phyloP scores from a whole-genome alignment of 352 stramenopile genomes.

The Pilasporangium apinafurcum region DNA sequence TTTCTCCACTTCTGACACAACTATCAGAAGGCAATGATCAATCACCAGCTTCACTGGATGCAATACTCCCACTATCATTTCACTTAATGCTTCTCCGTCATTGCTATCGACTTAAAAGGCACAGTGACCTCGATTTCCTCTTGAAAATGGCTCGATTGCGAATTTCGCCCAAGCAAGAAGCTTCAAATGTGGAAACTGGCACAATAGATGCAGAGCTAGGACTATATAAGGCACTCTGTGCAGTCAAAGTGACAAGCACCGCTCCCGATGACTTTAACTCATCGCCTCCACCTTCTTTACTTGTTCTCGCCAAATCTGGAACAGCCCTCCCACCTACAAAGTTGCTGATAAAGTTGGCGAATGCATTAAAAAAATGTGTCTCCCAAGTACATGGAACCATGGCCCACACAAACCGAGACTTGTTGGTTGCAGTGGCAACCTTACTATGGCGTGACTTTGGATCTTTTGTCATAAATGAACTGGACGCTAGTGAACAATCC shows the following conservation, averaged over 20 bases:
- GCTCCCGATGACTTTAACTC: too few relatives aligned
- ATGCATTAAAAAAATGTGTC: conserved; percentile 18
- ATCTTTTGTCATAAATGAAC: conserved; percentile 15
- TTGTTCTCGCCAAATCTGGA: background rate
- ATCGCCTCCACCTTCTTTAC: background rate
- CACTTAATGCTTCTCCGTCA: conserved; percentile 20
- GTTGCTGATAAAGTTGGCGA: conserved; percentile 2
- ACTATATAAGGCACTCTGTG: conserved; percentile 19
- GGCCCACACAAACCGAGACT: conserved; percentile 16
- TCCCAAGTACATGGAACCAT: conserved; percentile 13
- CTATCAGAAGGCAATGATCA: background rate
- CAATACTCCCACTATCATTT: conserved; percentile 22
- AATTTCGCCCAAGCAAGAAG: background rate
- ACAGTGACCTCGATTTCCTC: conserved; percentile 10
- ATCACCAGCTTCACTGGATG: background rate
- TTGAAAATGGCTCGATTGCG: conserved; percentile 11
- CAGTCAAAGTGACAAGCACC: too few relatives aligned
- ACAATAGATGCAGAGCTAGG: conserved; percentile 15
- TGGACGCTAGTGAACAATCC: conserved; percentile 18
- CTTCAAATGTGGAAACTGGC: background rate
- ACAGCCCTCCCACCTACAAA: background rate
- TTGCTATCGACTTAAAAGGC: conserved; percentile 17
- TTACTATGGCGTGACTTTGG: conserved; percentile 33
- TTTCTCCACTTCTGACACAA: conserved; percentile 12
- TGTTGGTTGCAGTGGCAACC: conserved; percentile 22